Evolutionary conservation across 192 early-diverging fungal species (phyloP).

Genomic region (Chytriomyces sp.): DNA sequence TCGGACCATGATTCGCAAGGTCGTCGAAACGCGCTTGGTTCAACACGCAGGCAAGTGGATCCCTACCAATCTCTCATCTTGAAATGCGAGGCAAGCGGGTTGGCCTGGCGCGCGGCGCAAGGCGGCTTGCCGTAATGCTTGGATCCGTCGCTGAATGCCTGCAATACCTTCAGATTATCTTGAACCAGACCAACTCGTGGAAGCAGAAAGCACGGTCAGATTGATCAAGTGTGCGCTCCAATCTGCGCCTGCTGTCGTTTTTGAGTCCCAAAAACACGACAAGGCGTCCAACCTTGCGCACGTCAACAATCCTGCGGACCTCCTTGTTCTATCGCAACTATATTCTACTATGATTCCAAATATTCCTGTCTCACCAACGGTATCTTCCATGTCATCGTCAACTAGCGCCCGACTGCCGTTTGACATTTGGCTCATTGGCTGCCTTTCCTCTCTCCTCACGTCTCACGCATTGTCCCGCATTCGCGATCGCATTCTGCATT

Average conservation of each 20-base stretch:
- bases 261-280: not conserved
- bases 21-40: no score
- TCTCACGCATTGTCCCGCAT: not conserved
- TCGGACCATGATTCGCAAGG: no score
- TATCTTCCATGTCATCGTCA: not conserved
- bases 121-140: no score
- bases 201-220: constrained; percentile 12
- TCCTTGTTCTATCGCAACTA: constrained; percentile 23
- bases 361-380: not conserved
- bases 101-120: no score
- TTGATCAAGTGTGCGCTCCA: constrained; percentile 11
- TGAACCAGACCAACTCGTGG: not conserved
- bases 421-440: not conserved
- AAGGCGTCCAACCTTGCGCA: not conserved
- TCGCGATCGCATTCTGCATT: not conserved
- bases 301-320: not conserved
- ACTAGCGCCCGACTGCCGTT: not conserved
- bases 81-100: no score
- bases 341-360: constrained; percentile 5
- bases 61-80: no score
- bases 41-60: no score
- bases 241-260: constrained; percentile 16
- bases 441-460: not conserved
- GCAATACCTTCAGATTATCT: no score
- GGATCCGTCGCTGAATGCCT: no score